These are phyloP conservation scores for Leishmania braziliensis DNA, from an alignment of 208 protist species.

Conservation along the genomic window DNA sequence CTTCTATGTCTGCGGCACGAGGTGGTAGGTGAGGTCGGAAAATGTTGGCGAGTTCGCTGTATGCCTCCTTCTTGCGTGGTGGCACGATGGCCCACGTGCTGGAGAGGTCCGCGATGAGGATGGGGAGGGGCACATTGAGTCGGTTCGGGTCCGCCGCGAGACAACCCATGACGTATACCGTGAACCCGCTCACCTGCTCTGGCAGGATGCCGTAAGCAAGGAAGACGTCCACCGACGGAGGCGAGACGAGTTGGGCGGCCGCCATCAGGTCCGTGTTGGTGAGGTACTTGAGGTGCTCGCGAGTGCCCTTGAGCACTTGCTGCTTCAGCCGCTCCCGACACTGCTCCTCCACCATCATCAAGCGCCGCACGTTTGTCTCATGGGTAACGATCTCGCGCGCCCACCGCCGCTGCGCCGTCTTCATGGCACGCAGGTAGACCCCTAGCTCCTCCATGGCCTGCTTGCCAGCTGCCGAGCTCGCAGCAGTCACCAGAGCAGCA, in stretches of 20 bases:
- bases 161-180: slow-evolving; percentile 72
- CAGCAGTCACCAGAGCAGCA: not conserved
- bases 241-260: slow-evolving; percentile 35
- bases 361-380: slow-evolving; percentile 68
- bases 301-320: slow-evolving; percentile 59
- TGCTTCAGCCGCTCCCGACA: slow-evolving; percentile 55
- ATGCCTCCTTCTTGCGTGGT: slow-evolving; percentile 51
- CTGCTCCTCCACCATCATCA: slow-evolving; percentile 83
- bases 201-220: slow-evolving; percentile 49
- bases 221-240: slow-evolving; percentile 47
- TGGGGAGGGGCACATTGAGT: slow-evolving; percentile 38
- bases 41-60: slow-evolving; percentile 44
- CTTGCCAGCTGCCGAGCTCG: slow-evolving; percentile 16
- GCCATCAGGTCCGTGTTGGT: slow-evolving; percentile 69
- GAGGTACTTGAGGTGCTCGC: slow-evolving; percentile 57
- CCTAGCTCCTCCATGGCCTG: slow-evolving; percentile 63
- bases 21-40: slow-evolving; percentile 30
- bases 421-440: slow-evolving; percentile 71
- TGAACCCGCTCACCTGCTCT: slow-evolving; percentile 61
- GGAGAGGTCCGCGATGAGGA: slow-evolving; percentile 71
- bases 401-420: slow-evolving; percentile 64
- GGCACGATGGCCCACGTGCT: slow-evolving; percentile 72
- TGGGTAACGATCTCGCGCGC: slow-evolving; percentile 51
- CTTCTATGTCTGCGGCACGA: not conserved
- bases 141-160: slow-evolving; percentile 51